Evolutionary conservation across 2,329 filamentous ascomycete genomes (phyloP), one percentile per base, ranked within the genome.

Genomic region (Claviceps digitariae): DNA sequence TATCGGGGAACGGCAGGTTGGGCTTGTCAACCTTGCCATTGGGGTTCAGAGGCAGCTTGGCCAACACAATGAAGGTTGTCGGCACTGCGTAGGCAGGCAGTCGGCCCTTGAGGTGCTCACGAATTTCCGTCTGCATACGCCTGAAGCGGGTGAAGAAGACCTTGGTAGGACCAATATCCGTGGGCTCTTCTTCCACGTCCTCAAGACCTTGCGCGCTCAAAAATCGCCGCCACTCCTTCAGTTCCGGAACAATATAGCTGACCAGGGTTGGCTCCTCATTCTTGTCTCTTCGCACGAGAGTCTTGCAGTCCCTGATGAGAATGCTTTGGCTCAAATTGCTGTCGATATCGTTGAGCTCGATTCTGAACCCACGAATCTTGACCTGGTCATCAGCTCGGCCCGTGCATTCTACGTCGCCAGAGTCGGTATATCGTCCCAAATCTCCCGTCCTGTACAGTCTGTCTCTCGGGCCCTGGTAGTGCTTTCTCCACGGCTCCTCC

Each of bases 341-440:
- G 67, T 97, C 90, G 59, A 97, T 96, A 60, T 97, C 93, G 57
- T 85, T 86, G 47, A 97, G 82, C 70, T 98, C 93, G 60, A 98
- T 95, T 56, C 91, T 79, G 76, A 96, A 97, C 1, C 91, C 91
- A 56, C 93, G 85, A 59, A 97, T 91, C 74, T 97, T 98, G 72
- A 96, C 87, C 66, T 97, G 91, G 59, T 85, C 79, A 63, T 97
- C 91, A 25, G 82, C 83, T 55, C 93, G 78, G 23, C 91, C 91
- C 10, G 86, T 84, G 63, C 83, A 87, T 62, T 86, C 85, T 12
- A 89, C 84, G 58, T 84, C 83, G 38, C 87, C 88, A 8, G 70
- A 68, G 46, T 81, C 76, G 51, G 81, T 79, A 63, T 87, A 90
- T 54, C 82, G 74, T 3, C 91, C 91, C 3, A 98, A 72, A 66